Conservation (phyloP, 495 filamentous ascomycete genomes). For the Hypoxylon cercidicola region DNA sequence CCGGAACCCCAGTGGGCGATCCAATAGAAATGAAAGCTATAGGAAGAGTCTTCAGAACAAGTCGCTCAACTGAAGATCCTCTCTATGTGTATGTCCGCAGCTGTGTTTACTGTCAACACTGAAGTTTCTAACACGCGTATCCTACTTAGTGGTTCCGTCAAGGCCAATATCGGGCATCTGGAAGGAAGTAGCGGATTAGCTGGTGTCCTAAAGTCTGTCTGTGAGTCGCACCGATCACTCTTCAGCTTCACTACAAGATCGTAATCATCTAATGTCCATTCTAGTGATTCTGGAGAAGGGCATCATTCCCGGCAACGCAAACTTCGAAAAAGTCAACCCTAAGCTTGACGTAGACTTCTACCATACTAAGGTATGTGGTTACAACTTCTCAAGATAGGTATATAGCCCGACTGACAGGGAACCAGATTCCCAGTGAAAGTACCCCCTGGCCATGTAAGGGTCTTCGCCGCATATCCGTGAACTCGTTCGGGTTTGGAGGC, state of each 20-base stretch:
- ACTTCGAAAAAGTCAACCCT: conserved; percentile 61
- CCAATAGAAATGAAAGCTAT: conserved; percentile 64
- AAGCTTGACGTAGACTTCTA: conserved; percentile 46
- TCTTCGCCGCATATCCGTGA: conserved; percentile 59
- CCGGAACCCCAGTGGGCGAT: conserved; percentile 67
- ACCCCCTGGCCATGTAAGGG: conserved; percentile 45
- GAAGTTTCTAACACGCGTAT: background rate
- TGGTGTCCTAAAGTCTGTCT: conserved; percentile 62
- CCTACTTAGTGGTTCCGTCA: conserved; percentile 57
- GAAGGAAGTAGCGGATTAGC: conserved; percentile 64
- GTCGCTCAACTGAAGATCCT: conserved; percentile 40
- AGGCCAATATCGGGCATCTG: conserved; percentile 65
- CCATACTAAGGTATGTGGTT: conserved; percentile 33
- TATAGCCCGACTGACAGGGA: conserved; percentile 1
- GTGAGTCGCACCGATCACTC: conserved; percentile 53
- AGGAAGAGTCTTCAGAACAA: conserved; percentile 47
- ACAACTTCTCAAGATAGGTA: background rate
- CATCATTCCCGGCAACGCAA: conserved; percentile 52
- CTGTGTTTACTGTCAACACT: background rate
- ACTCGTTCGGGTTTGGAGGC: conserved; percentile 69
- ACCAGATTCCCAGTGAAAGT: conserved; percentile 39
- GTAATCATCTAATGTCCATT: background rate
- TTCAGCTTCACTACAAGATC: background rate
- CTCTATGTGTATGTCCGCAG: conserved; percentile 52
- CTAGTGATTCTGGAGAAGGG: conserved; percentile 62